These are phyloP conservation scores for Aurantiochytrium sp. DNA, from an alignment of 108 stramenopile genomes.

Conservation along the genomic window DNA sequence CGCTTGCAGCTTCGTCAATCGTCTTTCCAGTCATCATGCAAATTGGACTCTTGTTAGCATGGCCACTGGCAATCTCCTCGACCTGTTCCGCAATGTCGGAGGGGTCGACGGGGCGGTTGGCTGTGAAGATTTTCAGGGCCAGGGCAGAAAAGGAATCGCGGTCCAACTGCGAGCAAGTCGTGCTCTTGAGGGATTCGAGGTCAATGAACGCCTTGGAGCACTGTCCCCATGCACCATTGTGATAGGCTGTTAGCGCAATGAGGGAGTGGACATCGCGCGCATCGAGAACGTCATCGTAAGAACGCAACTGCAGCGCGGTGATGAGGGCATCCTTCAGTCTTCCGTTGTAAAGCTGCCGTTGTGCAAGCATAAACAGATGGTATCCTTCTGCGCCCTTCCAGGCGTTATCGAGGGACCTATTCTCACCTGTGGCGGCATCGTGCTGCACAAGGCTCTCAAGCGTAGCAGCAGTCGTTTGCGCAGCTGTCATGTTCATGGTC, in stretches of 20 bases:
- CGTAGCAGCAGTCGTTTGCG: constrained; percentile 18
- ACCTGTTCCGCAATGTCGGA: background rate
- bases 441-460: constrained; percentile 22
- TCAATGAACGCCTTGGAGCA: constrained; percentile 57
- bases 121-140: constrained; percentile 42
- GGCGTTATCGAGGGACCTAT: constrained; percentile 51
- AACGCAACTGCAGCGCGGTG: constrained; percentile 48
- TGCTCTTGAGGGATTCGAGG: constrained; percentile 43
- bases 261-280: constrained; percentile 47
- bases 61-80: background rate
- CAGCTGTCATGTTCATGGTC: constrained; percentile 54
- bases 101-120: constrained; percentile 34
- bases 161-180: background rate
- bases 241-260: constrained; percentile 49
- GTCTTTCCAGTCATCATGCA: constrained; percentile 37
- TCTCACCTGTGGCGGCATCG: constrained; percentile 34
- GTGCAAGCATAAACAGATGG: constrained; percentile 60
- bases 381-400: constrained; percentile 62
- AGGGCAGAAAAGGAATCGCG: constrained; percentile 26
- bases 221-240: constrained; percentile 39
- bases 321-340: constrained; percentile 40
- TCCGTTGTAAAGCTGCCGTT: constrained; percentile 50
- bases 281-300: constrained; percentile 56
- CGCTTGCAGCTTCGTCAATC: constrained; percentile 41
- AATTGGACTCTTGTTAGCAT: constrained; percentile 17